Evolutionary conservation across 108 stramenopile species (phyloP).

Genomic region (Nitzschia putrida): DNA sequence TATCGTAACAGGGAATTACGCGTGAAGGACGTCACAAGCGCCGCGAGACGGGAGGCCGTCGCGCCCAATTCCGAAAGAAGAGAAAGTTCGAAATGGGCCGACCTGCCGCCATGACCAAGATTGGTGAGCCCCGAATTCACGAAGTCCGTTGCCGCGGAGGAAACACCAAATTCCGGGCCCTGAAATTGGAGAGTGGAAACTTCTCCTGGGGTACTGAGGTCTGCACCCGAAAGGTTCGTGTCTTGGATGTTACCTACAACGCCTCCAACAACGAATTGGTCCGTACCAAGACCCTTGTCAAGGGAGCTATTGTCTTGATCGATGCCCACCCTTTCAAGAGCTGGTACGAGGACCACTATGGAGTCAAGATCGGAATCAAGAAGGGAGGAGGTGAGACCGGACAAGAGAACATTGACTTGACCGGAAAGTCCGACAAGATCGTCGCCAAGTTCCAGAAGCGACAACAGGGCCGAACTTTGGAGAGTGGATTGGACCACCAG

Average conservation of each 20-base stretch:
- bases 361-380: constrained; percentile 92
- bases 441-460: constrained; percentile 83
- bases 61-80: constrained; percentile 96
- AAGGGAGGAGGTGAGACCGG: constrained; percentile 71
- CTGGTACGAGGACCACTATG: constrained; percentile 99
- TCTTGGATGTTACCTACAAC: constrained; percentile 99
- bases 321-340: constrained; percentile 98
- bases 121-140: constrained; percentile 92
- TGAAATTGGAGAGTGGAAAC: constrained; percentile 96
- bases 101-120: constrained; percentile 98
- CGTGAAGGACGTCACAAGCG: constrained; percentile 99
- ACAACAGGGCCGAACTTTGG: constrained; percentile 85
- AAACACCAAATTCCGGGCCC: constrained; percentile 96
- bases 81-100: constrained; percentile 98
- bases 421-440: constrained; percentile 71
- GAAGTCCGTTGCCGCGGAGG: constrained; percentile 94
- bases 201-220: constrained; percentile 99
- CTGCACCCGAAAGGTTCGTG: constrained; percentile 98
- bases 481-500: constrained; percentile 90
- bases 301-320: constrained; percentile 96
- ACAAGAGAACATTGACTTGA: constrained; percentile 43
- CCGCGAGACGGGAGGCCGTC: constrained; percentile 98
- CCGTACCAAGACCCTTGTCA: constrained; percentile 99
- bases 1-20: constrained; percentile 87
- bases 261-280: constrained; percentile 99